Conservation (phyloP, 305 asterid genomes). For the Plantago coronopus region DNA sequence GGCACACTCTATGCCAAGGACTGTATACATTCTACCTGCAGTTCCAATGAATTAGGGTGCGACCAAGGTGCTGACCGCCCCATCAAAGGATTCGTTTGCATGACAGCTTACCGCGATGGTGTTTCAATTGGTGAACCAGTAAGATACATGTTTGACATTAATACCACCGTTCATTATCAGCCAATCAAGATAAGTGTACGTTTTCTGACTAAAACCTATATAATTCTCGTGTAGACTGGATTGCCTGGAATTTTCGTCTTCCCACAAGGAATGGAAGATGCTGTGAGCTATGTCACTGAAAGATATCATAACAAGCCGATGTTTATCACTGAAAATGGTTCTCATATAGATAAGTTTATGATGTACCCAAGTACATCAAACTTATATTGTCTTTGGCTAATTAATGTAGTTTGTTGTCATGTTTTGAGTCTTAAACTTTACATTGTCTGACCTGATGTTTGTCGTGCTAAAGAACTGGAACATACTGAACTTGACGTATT, state of each 20-base stretch:
- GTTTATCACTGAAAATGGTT: conserved; percentile 72
- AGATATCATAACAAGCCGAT: conserved; percentile 76
- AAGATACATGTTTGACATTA: conserved; percentile 5
- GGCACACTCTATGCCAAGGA: conserved; percentile 70
- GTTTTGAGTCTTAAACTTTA: neutral
- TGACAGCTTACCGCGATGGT: conserved; percentile 45
- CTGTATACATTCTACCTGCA: conserved; percentile 54
- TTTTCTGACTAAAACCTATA: neutral
- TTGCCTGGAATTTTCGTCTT: conserved; percentile 46
- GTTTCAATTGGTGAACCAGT: conserved; percentile 67
- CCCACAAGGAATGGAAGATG: conserved; percentile 66
- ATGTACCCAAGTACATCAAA: no score
- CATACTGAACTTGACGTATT: neutral
- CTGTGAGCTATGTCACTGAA: conserved; percentile 46
- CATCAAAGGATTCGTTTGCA: conserved; percentile 48
- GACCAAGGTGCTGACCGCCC: conserved; percentile 46
- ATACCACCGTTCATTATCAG: neutral
- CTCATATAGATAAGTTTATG: no score
- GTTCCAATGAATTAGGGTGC: conserved; percentile 41
- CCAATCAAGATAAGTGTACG: neutral
- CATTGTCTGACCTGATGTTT: neutral
- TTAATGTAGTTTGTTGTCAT: no score
- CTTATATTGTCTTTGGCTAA: no score
- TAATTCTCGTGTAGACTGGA: conserved; percentile 53
- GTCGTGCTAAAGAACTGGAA: neutral